Percentiles rank a stretch among this genome's conserved stretches.
Conservation (phyloP, 2,329 filamentous ascomycete species). For the Ophiosphaerella korrae region DNA sequence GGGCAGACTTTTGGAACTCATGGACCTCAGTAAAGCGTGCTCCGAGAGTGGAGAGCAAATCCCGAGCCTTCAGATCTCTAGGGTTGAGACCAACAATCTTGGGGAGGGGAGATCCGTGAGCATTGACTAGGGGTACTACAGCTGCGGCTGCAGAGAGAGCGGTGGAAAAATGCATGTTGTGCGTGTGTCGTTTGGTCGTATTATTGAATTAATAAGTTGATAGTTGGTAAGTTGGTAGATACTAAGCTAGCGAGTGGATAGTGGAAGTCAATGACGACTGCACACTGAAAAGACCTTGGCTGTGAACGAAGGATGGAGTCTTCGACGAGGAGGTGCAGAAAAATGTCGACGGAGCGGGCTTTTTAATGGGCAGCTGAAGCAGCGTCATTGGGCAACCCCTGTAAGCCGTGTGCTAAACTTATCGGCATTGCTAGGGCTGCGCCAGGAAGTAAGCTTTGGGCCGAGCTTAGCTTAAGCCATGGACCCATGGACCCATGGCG, state of each 20-base stretch:
- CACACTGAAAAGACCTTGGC: slow-evolving; percentile 33
- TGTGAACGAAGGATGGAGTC: slow-evolving; percentile 18
- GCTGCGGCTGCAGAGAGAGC: slow-evolving; percentile 37
- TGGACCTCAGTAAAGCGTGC: slow-evolving; percentile 31
- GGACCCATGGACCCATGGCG: slow-evolving; percentile 18
- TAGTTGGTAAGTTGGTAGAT: slow-evolving; percentile 14
- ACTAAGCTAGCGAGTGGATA: slow-evolving; percentile 39
- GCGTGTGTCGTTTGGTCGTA: slow-evolving; percentile 17
- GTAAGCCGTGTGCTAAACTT: slow-evolving; percentile 29
- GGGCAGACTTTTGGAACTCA: slow-evolving; percentile 20
- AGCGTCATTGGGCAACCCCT: slow-evolving; percentile 16
- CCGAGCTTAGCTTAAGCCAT: slow-evolving; percentile 10
- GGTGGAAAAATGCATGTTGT: slow-evolving; percentile 42
- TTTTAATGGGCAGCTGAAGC: slow-evolving; percentile 27
- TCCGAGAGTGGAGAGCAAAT: slow-evolving; percentile 36
- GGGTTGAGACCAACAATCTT: slow-evolving; percentile 43
- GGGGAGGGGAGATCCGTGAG: slow-evolving; percentile 39
- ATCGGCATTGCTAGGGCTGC: slow-evolving; percentile 13
- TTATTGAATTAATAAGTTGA: slow-evolving; percentile 30
- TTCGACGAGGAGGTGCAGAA: slow-evolving; percentile 17
- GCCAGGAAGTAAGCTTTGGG: slow-evolving; percentile 18
- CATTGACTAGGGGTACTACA: slow-evolving; percentile 35
- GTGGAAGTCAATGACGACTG: slow-evolving; percentile 30
- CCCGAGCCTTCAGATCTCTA: slow-evolving; percentile 41
- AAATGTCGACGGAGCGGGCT: slow-evolving; percentile 11